These are phyloP conservation scores for Paracorniculantispora psalliotae DNA, from an alignment of 2,329 filamentous ascomycete species.

Conservation along the genomic window DNA sequence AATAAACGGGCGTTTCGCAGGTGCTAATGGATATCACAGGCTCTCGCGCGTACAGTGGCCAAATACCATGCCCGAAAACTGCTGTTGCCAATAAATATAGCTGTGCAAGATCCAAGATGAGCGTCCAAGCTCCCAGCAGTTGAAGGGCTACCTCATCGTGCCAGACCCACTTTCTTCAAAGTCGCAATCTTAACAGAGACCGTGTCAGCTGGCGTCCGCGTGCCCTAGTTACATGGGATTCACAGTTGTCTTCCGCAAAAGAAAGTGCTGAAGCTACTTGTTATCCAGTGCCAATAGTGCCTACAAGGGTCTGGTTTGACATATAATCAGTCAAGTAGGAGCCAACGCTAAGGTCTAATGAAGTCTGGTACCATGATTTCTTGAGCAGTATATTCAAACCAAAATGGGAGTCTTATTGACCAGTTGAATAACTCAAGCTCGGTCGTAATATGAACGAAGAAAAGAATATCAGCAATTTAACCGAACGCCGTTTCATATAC, in stretches of 20 bases:
- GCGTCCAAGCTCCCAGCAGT: background rate
- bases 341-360: background rate
- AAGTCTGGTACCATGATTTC: background rate
- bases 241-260: background rate
- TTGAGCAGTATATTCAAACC: too few species aligned
- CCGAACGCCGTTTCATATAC: background rate
- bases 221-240: background rate
- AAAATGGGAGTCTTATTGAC: background rate
- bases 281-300: too few species aligned
- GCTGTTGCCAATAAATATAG: background rate
- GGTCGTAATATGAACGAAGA: background rate
- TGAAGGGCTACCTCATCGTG: background rate
- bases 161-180: slow-evolving; percentile 4
- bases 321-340: background rate
- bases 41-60: background rate
- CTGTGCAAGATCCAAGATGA: slow-evolving; percentile 1
- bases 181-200: background rate
- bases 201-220: background rate
- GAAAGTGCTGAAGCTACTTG: too few species aligned
- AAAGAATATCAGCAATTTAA: background rate
- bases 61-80: background rate
- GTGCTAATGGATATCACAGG: background rate
- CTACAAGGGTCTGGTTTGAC: too few species aligned
- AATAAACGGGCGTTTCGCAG: background rate
- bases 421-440: background rate